Percentiles rank a stretch among this genome's conserved stretches.
Evolutionary conservation across 345 rosid genomes (phyloP).

Genomic region (Mallotus nudiflorus): DNA sequence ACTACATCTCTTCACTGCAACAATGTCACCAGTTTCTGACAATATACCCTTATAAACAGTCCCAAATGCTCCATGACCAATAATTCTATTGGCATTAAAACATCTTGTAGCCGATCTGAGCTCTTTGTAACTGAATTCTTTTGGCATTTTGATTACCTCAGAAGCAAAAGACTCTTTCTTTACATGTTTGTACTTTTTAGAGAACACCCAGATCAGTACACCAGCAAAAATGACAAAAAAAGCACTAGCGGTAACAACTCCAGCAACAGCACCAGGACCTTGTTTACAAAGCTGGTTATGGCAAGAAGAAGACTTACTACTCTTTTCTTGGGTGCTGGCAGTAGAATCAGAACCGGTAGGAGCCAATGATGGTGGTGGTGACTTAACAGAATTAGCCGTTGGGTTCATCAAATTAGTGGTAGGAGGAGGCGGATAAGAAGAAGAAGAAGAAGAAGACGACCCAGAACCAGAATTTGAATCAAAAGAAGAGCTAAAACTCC

Average conservation of each 20-base stretch:
- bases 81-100: slow-evolving; percentile 64
- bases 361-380: slow-evolving; percentile 66
- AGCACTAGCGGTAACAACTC: slow-evolving; percentile 91
- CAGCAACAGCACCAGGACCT: slow-evolving; percentile 93
- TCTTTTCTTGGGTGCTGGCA: slow-evolving; percentile 37
- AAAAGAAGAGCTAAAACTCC: slow-evolving; percentile 86
- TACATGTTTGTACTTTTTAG: slow-evolving; percentile 51
- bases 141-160: slow-evolving; percentile 83
- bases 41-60: slow-evolving; percentile 86
- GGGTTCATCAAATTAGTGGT: slow-evolving; percentile 59
- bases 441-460: no score
- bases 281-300: slow-evolving; percentile 81
- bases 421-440: slow-evolving; percentile 84
- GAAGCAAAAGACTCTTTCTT: slow-evolving; percentile 64
- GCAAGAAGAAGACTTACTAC: slow-evolving; percentile 51
- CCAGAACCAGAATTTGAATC: slow-evolving; percentile 41
- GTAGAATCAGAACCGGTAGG: slow-evolving; percentile 39
- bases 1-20: slow-evolving; percentile 91
- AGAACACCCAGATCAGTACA: slow-evolving; percentile 66
- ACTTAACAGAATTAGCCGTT: slow-evolving; percentile 57
- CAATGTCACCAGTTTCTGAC: slow-evolving; percentile 62
- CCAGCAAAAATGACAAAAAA: slow-evolving; percentile 82
- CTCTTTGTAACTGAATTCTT: slow-evolving; percentile 86
- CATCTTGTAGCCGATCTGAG: slow-evolving; percentile 74
- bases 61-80: slow-evolving; percentile 95